These are phyloP conservation scores for Oehlia diaphana DNA, from an alignment of 192 early-diverging fungal genomes.

Conservation along the genomic window DNA sequence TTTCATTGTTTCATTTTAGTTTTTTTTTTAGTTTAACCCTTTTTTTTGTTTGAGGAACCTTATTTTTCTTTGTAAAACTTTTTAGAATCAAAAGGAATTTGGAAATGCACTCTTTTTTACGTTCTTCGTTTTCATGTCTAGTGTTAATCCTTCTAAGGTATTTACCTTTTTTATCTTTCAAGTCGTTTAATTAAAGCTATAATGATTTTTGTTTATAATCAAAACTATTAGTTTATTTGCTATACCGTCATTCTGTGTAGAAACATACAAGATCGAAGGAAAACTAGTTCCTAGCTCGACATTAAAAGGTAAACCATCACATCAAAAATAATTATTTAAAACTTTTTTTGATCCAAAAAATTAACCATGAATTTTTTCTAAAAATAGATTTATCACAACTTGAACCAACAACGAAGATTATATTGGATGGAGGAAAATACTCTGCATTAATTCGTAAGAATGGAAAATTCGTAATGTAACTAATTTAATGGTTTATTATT, in stretches of 20 bases:
- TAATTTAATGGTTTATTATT: too few species aligned
- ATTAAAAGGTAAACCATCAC: slow-evolving; percentile 2
- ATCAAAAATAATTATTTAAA: too few species aligned
- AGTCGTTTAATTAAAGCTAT: neutral
- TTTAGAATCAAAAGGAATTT: neutral
- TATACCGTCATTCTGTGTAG: neutral
- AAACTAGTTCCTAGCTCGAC: neutral
- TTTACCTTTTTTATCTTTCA: neutral
- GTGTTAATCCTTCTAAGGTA: neutral
- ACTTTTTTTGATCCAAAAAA: neutral
- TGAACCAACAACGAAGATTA: slow-evolving; percentile 37
- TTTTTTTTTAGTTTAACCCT: too few species aligned
- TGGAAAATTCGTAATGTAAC: slow-evolving; percentile 47
- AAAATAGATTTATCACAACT: slow-evolving; percentile 35
- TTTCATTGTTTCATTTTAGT: neutral
- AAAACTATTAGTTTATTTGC: neutral
- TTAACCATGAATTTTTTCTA: neutral
- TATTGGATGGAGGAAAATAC: slow-evolving; percentile 49
- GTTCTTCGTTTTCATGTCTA: neutral
- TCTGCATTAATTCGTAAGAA: slow-evolving; percentile 44
- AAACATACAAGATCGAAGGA: slow-evolving; percentile 11
- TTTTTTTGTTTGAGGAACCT: too few species aligned
- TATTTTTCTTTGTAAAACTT: neutral
- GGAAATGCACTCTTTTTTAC: neutral
- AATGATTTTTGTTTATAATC: neutral